Conservation (phyloP, 768 basidiomycete genomes). For the Psilocybe subaeruginosa region DNA sequence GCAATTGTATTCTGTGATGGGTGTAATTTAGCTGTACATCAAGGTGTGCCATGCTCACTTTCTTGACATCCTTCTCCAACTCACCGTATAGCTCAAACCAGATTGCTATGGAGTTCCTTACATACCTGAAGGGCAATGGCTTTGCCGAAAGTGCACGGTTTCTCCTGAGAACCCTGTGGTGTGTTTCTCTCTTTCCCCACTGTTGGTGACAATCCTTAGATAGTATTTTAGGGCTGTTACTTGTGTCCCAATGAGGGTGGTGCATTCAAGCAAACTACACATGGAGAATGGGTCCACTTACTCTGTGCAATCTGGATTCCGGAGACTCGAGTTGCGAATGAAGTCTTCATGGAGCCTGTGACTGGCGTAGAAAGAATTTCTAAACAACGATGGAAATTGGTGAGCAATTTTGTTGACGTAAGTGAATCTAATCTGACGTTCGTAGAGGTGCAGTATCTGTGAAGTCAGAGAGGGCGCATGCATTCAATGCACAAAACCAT, state of each 20-base stretch:
- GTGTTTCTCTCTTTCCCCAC: slow-evolving; percentile 30
- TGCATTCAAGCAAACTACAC: slow-evolving; percentile 95
- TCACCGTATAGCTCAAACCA: slow-evolving; percentile 30
- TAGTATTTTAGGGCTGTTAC: slow-evolving; percentile 74
- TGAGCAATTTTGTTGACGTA: slow-evolving; percentile 40
- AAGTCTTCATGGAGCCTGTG: slow-evolving; percentile 98
- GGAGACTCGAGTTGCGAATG: slow-evolving; percentile 90
- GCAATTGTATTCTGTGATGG: slow-evolving; percentile 99
- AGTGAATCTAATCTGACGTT: neutral
- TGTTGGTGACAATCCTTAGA: neutral
- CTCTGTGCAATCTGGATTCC: slow-evolving; percentile 98
- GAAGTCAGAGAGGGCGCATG: slow-evolving; percentile 73
- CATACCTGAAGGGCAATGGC: slow-evolving; percentile 99
- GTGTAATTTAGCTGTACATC: slow-evolving; percentile 99
- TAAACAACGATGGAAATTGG: slow-evolving; percentile 93
- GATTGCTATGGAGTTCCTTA: slow-evolving; percentile 99
- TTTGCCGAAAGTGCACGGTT: slow-evolving; percentile 97
- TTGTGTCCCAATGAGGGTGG: slow-evolving; percentile 97
- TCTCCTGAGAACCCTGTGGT: slow-evolving; percentile 97
- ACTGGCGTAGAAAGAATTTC: slow-evolving; percentile 86
- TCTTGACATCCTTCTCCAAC: neutral
- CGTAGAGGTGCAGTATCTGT: slow-evolving; percentile 52
- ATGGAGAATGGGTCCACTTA: slow-evolving; percentile 94
- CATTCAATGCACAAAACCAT: slow-evolving; percentile 91
- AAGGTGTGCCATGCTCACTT: slow-evolving; percentile 57